Evolutionary conservation across 2,329 filamentous ascomycete genomes (phyloP), one percentile per base, ranked within the genome.

Genomic region (Arthrinium puccinioides): DNA sequence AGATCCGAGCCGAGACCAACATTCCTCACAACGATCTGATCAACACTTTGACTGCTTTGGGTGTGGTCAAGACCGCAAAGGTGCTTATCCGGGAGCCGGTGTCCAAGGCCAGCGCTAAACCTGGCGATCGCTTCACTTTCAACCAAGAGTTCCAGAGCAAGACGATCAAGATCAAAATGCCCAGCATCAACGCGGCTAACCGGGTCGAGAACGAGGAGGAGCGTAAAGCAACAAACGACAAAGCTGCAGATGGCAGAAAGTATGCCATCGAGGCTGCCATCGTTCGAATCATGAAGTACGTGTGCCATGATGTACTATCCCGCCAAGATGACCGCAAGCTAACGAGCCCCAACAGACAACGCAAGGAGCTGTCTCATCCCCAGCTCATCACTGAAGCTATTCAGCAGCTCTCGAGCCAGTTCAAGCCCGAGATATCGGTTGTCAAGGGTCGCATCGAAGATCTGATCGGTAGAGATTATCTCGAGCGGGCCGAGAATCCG

Each of bases 151-250:
- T 95, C 62, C 70, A 77, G 32, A 89, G 85, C 63, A 88, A 87
- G 55, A 80, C 84, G 34, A 74, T 92, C 52, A 87, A 86, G 58
- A 87, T 96, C 62, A 94, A 94, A 60, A 86, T 92, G 15, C 87
- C 87, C 16, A 83, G 92, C 5, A 84, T 95, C 48, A 84, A 78
- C 34, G 77, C 80, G 1, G 76, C 82, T 14, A 94, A 87, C 56
- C 92, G 87, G 62, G 84, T 94, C 1, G 90, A 97, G 62, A 87
- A 78, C 36, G 67, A 76, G 46, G 68, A 75, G 4, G 79, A 84
- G 59, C 67, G 79, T 32, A 79, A 77, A 59, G 76, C 77, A 36
- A 90, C 85, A 0, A 81, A 88, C 56, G 75, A 81, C 50, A 84
- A 83, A 67, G 87, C 84, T 47, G 76, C 85, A 48, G 79, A 86